These are phyloP conservation scores for Ochetophila trinervis DNA, from an alignment of 306 rosid genomes.

Conservation along the genomic window DNA sequence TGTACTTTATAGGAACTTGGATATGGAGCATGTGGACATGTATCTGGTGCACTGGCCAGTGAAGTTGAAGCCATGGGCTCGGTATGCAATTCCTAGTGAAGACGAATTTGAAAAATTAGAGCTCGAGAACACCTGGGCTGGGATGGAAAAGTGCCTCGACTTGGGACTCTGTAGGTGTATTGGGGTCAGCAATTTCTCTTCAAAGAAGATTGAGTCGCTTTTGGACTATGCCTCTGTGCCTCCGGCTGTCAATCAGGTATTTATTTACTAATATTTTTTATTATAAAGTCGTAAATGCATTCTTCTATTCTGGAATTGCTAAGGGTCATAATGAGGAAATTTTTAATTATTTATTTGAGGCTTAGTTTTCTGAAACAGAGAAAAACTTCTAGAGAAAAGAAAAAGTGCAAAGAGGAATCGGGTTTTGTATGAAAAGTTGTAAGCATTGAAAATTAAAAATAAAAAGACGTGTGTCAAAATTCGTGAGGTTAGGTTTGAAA, in stretches of 20 bases:
- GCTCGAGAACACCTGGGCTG: constrained; percentile 67
- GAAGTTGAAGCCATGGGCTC: constrained; percentile 77
- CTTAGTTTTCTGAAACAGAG: too few relatives aligned
- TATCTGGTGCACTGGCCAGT: constrained; percentile 96
- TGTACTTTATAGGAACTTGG: constrained; percentile 44
- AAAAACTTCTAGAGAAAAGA: too few relatives aligned
- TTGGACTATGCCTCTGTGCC: constrained; percentile 58
- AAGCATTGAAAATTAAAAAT: too few relatives aligned
- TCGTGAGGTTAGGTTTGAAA: constrained; percentile 5
- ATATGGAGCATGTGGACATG: constrained; percentile 82
- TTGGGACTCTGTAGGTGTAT: constrained; percentile 73
- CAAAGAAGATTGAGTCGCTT: constrained; percentile 51
- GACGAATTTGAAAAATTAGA: constrained; percentile 74
- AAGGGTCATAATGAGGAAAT: too few relatives aligned
- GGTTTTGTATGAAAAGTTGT: too few relatives aligned
- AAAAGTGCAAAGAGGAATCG: too few relatives aligned
- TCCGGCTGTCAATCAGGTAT: constrained; percentile 82
- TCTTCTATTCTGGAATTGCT: background rate
- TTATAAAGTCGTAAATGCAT: background rate
- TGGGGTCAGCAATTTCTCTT: constrained; percentile 93
- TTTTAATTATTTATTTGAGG: too few relatives aligned
- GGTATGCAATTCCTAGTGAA: constrained; percentile 64
- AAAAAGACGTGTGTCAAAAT: background rate
- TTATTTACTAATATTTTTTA: background rate
- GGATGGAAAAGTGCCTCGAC: constrained; percentile 79